Evolutionary conservation across 208 protist genomes (phyloP).

Genomic region (Crithidia sp.): DNA sequence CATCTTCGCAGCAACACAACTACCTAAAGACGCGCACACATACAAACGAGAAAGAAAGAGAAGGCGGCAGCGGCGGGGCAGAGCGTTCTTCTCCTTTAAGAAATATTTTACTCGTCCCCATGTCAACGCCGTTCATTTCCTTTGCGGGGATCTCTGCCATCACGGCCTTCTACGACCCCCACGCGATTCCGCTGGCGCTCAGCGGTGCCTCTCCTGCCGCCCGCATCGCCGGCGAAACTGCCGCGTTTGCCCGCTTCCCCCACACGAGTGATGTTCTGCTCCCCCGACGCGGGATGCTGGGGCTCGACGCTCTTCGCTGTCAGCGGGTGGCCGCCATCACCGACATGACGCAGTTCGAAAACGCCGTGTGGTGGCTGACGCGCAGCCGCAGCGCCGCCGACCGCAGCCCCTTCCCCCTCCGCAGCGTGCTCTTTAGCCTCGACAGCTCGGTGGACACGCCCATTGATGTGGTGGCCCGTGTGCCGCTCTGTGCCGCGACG

Average conservation of each 20-base stretch:
- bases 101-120: not conserved
- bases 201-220: not conserved
- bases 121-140: not conserved
- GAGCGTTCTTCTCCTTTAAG: not conserved
- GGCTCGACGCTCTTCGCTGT: conserved; percentile 8
- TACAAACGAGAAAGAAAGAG: no score
- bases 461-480: conserved; percentile 27
- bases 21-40: not conserved
- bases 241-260: conserved; percentile 12
- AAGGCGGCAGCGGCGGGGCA: no score
- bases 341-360: conserved; percentile 16
- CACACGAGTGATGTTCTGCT: conserved; percentile 3
- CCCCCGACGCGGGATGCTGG: conserved; percentile 8
- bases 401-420: conserved; percentile 17
- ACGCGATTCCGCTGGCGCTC: conserved; percentile 16
- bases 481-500: conserved; percentile 32
- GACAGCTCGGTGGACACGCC: conserved; percentile 17
- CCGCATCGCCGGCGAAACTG: conserved; percentile 10
- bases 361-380: conserved; percentile 31
- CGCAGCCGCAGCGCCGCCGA: conserved; percentile 1
- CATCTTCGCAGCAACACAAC: no score
- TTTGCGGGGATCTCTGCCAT: conserved; percentile 18
- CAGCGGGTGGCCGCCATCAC: conserved; percentile 26
- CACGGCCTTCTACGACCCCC: conserved; percentile 11
- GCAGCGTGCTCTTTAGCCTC: conserved; percentile 31